Conservation (phyloP, 2,329 filamentous ascomycete genomes). For the Acephala macrosclerotiorum region DNA sequence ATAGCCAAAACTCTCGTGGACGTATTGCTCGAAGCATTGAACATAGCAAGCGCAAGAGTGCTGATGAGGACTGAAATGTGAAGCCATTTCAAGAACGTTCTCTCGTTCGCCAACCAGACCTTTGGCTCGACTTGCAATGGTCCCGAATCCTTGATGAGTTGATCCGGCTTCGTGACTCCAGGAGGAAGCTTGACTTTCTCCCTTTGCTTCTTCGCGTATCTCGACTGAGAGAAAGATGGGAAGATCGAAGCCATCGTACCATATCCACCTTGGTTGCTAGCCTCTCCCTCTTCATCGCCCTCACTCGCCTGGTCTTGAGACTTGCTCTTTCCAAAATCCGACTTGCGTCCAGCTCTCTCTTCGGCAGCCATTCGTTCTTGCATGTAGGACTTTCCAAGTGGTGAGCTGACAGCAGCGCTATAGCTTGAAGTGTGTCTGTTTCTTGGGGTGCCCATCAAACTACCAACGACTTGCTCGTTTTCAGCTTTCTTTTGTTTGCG, state of each 20-base stretch:
- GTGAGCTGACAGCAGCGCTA: conserved; percentile 70
- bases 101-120: conserved; percentile 98
- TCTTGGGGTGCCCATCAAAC: conserved; percentile 70
- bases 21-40: conserved; percentile 86
- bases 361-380: conserved; percentile 62
- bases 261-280: conserved; percentile 51
- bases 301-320: conserved; percentile 31
- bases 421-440: conserved; percentile 52
- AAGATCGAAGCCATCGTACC: conserved; percentile 75
- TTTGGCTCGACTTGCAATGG: conserved; percentile 95
- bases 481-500: conserved; percentile 81
- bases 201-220: conserved; percentile 69
- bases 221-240: conserved; percentile 82
- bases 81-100: conserved; percentile 99
- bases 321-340: conserved; percentile 37
- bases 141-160: conserved; percentile 94
- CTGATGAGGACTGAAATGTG: conserved; percentile 91
- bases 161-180: conserved; percentile 83
- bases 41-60: conserved; percentile 81
- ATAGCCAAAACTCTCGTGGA: conserved; percentile 82
- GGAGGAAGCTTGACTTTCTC: conserved; percentile 72
- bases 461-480: conserved; percentile 89
- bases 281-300: conserved; percentile 48
- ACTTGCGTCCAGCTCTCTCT: conserved; percentile 40
- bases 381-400: conserved; percentile 70